Evolutionary conservation across 768 basidiomycete species (phyloP).

Genomic region (Termitomyces sp.): DNA sequence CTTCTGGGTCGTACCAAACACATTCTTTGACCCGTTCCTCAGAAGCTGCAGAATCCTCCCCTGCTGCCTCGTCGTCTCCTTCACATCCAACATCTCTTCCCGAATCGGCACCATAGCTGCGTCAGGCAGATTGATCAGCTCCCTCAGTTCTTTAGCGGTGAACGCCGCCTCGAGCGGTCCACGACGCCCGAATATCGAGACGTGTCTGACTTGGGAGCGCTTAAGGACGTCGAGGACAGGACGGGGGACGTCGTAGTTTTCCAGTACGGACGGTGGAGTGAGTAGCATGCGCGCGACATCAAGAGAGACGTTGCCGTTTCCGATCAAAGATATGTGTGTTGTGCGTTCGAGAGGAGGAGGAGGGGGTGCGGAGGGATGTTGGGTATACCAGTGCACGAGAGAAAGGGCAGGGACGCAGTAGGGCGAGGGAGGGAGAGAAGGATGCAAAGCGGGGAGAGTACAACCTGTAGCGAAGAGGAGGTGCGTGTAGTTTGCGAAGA

Average conservation of each 20-base stretch:
- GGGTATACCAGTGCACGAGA: conserved; percentile 96
- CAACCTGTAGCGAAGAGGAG: conserved; percentile 87
- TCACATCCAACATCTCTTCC: conserved; percentile 17
- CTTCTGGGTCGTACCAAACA: conserved; percentile 45
- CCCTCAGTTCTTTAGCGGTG: conserved; percentile 89
- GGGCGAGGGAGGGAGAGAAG: conserved; percentile 40
- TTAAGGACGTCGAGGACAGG: conserved; percentile 65
- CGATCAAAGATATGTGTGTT: conserved; percentile 77
- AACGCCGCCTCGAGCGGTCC: conserved; percentile 89
- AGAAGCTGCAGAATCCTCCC: conserved; percentile 62
- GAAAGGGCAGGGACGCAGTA: conserved; percentile 70
- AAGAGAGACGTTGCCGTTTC: conserved; percentile 92
- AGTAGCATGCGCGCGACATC: conserved; percentile 91
- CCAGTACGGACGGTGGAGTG: conserved; percentile 55
- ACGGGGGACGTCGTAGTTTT: conserved; percentile 73
- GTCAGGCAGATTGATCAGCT: conserved; percentile 65
- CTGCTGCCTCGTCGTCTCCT: conserved; percentile 54
- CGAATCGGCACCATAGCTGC: conserved; percentile 64
- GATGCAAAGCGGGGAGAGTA: conserved; percentile 55
- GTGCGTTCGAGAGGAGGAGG: conserved; percentile 62
- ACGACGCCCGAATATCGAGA: conserved; percentile 80
- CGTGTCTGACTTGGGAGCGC: conserved; percentile 59
- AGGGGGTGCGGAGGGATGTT: conserved; percentile 65
- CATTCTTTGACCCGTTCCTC: conserved; percentile 52
- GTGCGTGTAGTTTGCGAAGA: conserved; percentile 77